Base-by-base conservation (phyloP, 1,139 yeast genomes). In the Saccharomyces pastorianus region DNA sequence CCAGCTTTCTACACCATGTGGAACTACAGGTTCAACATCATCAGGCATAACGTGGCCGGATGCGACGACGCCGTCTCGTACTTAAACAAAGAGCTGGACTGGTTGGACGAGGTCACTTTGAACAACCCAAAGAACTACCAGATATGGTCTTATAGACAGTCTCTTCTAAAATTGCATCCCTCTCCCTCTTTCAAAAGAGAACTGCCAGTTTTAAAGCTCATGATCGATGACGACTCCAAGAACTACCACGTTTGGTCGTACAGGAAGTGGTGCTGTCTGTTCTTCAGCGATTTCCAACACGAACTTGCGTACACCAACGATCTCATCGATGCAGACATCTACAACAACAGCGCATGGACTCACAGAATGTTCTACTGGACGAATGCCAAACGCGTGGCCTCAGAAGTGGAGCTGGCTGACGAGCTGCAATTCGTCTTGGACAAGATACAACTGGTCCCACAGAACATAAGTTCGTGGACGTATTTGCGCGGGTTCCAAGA, bases 211-310 rank as follows among this genome's bases (percentile, higher is more conserved):
- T 72, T 87, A 51, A 77, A 77, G 49, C 71, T 80, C 48, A 85
- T 91, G 85, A 71, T 93, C 8, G 81, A 79, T 25, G 85, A 83
- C 48, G 99, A 93, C 65, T 71, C 84, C 13, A 93, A 93, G 67
- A 93, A 93, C 72, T 95, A 93, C 68, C 99, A 93, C 66, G 96
- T 91, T 6, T 93, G 99, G 99, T 81, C 96, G 1, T 89, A 90
- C 64, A 72, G 91, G 53, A 85, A 85, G 63, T 90, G 97, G 96
- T 71, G 85, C 23, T 84, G 86, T 20, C 75, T 76, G 38, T 74
- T 73, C 59, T 83, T 83, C 61, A 67, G 73, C 1, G 73, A 81
- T 49, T 81, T 69, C 63, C 67, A 66, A 4, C 60, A 68, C 44
- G 96, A 90, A 64, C 60, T 82, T n/a, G 68, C 65, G 7, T 85